phyloP scores from a whole-genome alignment of 306 rosid genomes.

The Medicago ruthenica region DNA sequence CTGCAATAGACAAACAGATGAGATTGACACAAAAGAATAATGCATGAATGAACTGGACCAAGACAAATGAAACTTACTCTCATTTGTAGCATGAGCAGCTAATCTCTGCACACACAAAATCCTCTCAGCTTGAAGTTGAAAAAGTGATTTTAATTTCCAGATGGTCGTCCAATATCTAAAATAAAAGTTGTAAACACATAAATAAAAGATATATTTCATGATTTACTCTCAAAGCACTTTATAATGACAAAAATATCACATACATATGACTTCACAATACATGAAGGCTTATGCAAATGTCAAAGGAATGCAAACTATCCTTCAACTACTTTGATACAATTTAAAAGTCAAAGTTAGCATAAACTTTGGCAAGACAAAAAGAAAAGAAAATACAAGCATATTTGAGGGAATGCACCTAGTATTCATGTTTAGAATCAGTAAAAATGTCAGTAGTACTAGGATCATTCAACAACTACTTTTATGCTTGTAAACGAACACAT shows the following conservation, averaged over 20 bases:
- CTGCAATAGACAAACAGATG: constrained; percentile 51
- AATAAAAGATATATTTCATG: neutral
- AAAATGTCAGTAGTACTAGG: constrained; percentile 24
- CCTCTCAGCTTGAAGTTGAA: constrained; percentile 97
- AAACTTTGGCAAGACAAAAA: constrained; percentile 16
- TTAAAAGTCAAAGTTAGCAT: constrained; percentile 12
- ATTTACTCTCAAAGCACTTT: constrained; percentile 28
- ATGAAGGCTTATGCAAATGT: constrained; percentile 11
- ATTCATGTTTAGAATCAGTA: constrained; percentile 5
- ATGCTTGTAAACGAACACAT: too few species aligned
- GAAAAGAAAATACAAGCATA: constrained; percentile 29
- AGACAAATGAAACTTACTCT: constrained; percentile 53
- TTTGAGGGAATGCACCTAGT: constrained; percentile 12
- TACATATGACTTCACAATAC: constrained; percentile 22
- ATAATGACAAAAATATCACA: constrained; percentile 20
- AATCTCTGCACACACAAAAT: constrained; percentile 85
- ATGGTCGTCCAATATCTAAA: constrained; percentile 95
- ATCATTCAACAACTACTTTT: too few species aligned
- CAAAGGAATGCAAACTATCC: constrained; percentile 35
- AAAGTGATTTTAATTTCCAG: constrained; percentile 96
- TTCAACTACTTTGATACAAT: constrained; percentile 13
- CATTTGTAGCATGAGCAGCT: constrained; percentile 80
- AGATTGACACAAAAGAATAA: constrained; percentile 31
- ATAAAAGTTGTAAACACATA: constrained; percentile 23
- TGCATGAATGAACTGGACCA: constrained; percentile 39